Evolutionary conservation across 306 rosid species (phyloP), one percentile per base, ranked within the genome.

Genomic region (Cucurbita argyrosperma): DNA sequence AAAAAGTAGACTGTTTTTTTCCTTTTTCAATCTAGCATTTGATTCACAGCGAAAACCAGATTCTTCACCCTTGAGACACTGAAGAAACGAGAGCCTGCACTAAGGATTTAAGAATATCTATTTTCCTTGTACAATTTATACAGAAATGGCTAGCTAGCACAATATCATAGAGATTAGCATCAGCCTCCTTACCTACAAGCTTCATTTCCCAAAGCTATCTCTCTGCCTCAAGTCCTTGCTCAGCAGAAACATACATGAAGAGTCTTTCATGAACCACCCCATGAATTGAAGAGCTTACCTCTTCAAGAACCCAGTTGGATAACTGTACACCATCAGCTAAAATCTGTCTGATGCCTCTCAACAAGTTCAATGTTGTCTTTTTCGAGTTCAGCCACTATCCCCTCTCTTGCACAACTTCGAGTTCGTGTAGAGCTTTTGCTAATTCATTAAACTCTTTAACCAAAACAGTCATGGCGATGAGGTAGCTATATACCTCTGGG

Each of bases 131-230:
- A 49, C 74, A 69, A 26, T 49, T 68, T 56, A 54, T 74, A 74
- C 67, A 23, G 94, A 91, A 52, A 94, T 89, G 79, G 99, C 97
- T 56, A 94, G 99, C 97, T 56, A 94, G 86, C 55, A 94, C 97
- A 11, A 94, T 89, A 87, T 91, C 92, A 39, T 94, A 83, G 62
- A 94, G 95, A 80, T 87, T 92, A 49, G 84, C 85, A 42, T 88
- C 95, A 5, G 95, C 91, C 77, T 94, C 96, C 86, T 91, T 94
- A 6, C 99, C 98, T 4, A 87, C 89, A 52, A 94, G 96, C 75
- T 89, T 91, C 97, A 91, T 88, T 78, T 91, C 91, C 97, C 99
- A 94, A 49, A 94, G 80, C 76, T 94, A 96, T 76, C 90, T 87
- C 84, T 94, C 99, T 0, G 99, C 99, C 82, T 94, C 92, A n/a